phyloP scores from a whole-genome alignment of 2,329 filamentous ascomycete genomes.

The Dothideomycetes sp. region DNA sequence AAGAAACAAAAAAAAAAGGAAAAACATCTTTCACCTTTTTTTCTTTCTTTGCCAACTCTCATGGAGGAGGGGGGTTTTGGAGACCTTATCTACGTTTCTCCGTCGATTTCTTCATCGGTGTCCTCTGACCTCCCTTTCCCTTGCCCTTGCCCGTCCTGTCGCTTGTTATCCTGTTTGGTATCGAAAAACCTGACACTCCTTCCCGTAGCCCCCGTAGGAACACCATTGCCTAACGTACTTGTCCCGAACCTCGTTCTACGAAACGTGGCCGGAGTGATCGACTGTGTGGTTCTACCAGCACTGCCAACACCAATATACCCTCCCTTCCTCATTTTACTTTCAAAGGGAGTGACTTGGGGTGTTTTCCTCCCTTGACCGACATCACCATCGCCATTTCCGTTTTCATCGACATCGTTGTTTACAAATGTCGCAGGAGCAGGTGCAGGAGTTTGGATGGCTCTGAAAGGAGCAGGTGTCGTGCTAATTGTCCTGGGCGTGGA shows the following conservation, averaged over 20 bases:
- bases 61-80: too few species aligned
- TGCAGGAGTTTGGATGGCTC: too few species aligned
- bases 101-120: too few species aligned
- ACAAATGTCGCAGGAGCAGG: too few species aligned
- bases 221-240: slow-evolving; percentile 16
- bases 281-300: slow-evolving; percentile 11
- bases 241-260: slow-evolving; percentile 15
- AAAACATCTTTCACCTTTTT: too few species aligned
- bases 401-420: slow-evolving; percentile 10
- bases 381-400: not conserved
- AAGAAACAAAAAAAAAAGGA: too few species aligned
- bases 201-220: slow-evolving; percentile 15
- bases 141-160: too few species aligned
- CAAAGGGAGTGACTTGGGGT: slow-evolving; percentile 31
- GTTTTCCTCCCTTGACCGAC: slow-evolving; percentile 19
- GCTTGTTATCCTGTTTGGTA: too few species aligned
- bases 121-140: too few species aligned
- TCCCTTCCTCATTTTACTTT: slow-evolving; percentile 28
- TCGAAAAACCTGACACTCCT: slow-evolving; percentile 21
- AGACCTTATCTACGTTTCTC: too few species aligned
- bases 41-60: not conserved
- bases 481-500: too few species aligned
- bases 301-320: slow-evolving; percentile 18
- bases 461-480: slow-evolving; percentile 22
- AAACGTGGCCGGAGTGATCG: slow-evolving; percentile 13